Base-by-base conservation (phyloP, 768 basidiomycete genomes). In the Lactarius trivialis region DNA sequence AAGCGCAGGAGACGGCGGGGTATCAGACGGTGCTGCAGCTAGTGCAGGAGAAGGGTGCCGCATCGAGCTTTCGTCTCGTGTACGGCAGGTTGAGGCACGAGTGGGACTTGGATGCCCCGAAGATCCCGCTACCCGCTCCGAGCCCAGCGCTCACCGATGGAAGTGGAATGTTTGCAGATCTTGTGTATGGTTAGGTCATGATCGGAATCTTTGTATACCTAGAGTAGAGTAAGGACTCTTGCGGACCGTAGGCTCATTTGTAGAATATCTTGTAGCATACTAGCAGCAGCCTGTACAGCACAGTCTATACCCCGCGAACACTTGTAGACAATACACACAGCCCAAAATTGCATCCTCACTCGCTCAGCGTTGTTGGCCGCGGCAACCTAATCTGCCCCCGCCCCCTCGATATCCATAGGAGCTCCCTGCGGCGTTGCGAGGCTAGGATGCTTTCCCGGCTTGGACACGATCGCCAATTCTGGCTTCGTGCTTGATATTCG, bases 11-110 rank as follows among this genome's bases (percentile, higher is more conserved):
- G 36, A 68, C 68, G 64, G 79, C 74, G 50, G 82, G 76, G 64
- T 85, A 79, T 75, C 76, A 79, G 63, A 83, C 88, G 14, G 77
- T 78, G 39, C 73, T 96, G 67, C 77, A 81, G 19, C 71, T 96
- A 55, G 78, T 90, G 15, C 86, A 91, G 66, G 94, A 97, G 76
- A 93, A 86, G 72, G 96, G 96, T 4, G 87, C 93, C 19, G 77
- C 84, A 48, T 90, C 91, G 26, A 86, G 82, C 32, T 92, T 97
- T 77, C 89, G 85, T 73, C 79, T 82, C 55, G 77, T 93, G 32
- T 90, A 82, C 71, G 82, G 78, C 63, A 79, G 84, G 45, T 71
- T 97, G 60, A 78, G 80, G 63, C 76, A 79, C 33, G 80, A 84
- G 24, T 97, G 93, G 94, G 82, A 82, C 54, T 70, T 89, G 69